phyloP scores from a whole-genome alignment of 1,284 basidiomycete genomes.

The Coniferiporia sulphurascens region DNA sequence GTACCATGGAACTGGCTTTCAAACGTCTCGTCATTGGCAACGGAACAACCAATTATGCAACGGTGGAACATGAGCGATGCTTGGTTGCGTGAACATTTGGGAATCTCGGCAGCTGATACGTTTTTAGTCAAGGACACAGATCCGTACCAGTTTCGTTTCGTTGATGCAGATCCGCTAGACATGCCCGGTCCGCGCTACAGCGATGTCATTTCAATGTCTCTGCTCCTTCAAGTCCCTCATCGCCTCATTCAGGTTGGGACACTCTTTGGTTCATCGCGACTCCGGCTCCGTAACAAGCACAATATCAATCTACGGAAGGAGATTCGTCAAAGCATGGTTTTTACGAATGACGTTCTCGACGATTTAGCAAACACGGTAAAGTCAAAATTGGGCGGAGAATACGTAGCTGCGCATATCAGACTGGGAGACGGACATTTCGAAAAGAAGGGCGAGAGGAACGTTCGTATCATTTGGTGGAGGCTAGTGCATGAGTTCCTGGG shows the following conservation, averaged over 20 bases:
- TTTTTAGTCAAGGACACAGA: conserved; percentile 45
- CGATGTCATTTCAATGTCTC: conserved; percentile 39
- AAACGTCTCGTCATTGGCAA: conserved; percentile 37
- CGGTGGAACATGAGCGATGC: conserved; percentile 43
- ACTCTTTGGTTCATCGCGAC: conserved; percentile 63
- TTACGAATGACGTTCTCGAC: conserved; percentile 44
- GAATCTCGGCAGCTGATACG: conserved; percentile 37
- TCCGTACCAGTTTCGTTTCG: conserved; percentile 62
- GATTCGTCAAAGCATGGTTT: conserved; percentile 49
- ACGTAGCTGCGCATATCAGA: conserved; percentile 62
- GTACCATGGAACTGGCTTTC: conserved; percentile 70
- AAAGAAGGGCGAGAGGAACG: conserved; percentile 34
- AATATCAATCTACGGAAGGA: conserved; percentile 38
- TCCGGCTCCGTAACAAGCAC: conserved; percentile 40
- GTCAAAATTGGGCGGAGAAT: conserved; percentile 43
- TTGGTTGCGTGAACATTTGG: conserved; percentile 45
- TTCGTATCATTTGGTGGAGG: conserved; percentile 51
- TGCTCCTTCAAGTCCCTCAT: conserved; percentile 35
- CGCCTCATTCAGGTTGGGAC: conserved; percentile 60
- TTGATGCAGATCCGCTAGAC: conserved; percentile 43
- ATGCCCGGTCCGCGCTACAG: conserved; percentile 37
- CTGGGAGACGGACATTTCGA: conserved; percentile 62
- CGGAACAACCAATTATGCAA: conserved; percentile 37
- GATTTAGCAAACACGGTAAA: conserved; percentile 38
- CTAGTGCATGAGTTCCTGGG: conserved; percentile 44